phyloP scores from a whole-genome alignment of 2,329 filamentous ascomycete species.

The Macroventuria anomochaeta region DNA sequence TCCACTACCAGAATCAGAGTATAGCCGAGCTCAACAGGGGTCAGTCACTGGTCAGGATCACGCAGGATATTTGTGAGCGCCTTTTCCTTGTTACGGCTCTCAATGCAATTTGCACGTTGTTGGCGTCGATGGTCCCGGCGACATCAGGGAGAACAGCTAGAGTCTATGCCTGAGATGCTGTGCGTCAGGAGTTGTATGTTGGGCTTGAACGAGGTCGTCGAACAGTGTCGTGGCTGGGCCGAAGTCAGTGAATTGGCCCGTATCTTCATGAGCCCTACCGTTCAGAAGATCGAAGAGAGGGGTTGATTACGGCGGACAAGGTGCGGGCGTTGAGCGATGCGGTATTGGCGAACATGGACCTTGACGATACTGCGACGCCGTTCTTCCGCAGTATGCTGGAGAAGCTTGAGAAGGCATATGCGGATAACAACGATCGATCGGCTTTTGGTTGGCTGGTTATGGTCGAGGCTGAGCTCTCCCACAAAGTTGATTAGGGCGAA shows the following conservation, averaged over 20 bases:
- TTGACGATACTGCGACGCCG: neutral
- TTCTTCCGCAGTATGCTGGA: neutral
- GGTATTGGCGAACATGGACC: neutral
- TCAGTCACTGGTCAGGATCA: neutral
- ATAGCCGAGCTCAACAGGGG: neutral
- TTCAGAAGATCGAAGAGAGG: constrained; percentile 1
- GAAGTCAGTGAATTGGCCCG: neutral
- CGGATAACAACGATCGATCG: neutral
- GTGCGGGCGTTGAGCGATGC: neutral
- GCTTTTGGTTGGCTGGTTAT: constrained; percentile 4
- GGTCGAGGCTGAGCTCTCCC: neutral
- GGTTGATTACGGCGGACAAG: neutral
- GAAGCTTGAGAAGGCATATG: constrained; percentile 7
- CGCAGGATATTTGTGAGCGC: neutral
- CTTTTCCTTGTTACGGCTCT: neutral
- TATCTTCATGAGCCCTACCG: neutral
- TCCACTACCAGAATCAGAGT: constrained; percentile 8
- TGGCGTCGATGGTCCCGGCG: neutral
- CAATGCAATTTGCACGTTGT: neutral
- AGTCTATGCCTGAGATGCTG: constrained; percentile 1
- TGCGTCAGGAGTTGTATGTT: neutral
- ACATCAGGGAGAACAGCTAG: neutral
- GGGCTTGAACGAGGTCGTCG: neutral
- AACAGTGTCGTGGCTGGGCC: neutral
- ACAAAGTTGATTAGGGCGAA: neutral